Percentiles rank a stretch among this genome's conserved stretches.
These are phyloP conservation scores for Moesziomyces aphidis DNA, from an alignment of 1,284 basidiomycete species.

Conservation along the genomic window DNA sequence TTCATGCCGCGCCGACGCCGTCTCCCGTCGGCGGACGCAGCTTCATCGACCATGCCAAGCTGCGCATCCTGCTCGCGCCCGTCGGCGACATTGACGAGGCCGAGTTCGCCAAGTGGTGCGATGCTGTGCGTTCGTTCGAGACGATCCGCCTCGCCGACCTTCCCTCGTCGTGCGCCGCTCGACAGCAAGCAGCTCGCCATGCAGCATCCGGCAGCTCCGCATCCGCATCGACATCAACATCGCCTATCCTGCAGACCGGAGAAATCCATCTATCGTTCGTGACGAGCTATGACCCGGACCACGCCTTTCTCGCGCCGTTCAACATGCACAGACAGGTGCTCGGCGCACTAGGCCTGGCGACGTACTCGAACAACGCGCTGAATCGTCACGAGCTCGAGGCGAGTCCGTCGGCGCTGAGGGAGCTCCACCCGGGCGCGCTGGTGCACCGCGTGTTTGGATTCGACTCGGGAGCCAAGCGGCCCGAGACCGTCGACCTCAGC, in stretches of 20 bases:
- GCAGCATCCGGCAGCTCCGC: conserved; percentile 3
- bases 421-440: conserved; percentile 60
- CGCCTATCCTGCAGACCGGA: conserved; percentile 53
- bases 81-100: conserved; percentile 48
- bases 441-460: conserved; percentile 64
- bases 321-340: conserved; percentile 63
- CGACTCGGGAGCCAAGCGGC: conserved; percentile 53
- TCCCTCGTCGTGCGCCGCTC: conserved; percentile 32
- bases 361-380: conserved; percentile 24
- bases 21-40: conserved; percentile 44
- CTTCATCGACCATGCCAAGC: conserved; percentile 56
- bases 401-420: conserved; percentile 47
- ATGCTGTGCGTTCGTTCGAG: conserved; percentile 54
- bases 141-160: conserved; percentile 57
- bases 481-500: conserved; percentile 52
- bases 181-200: conserved; percentile 11
- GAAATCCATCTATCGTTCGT: conserved; percentile 65
- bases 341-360: conserved; percentile 59
- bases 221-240: conserved; percentile 8
- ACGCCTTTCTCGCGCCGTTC: conserved; percentile 64
- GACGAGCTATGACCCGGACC: conserved; percentile 62
- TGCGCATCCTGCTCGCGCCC: conserved; percentile 64
- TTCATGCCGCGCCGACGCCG: conserved; percentile 35
- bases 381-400: conserved; percentile 42
- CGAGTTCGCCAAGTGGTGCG: conserved; percentile 61